Evolutionary conservation across 2,329 filamentous ascomycete genomes (phyloP).

Genomic region (Diaporthe capsici): DNA sequence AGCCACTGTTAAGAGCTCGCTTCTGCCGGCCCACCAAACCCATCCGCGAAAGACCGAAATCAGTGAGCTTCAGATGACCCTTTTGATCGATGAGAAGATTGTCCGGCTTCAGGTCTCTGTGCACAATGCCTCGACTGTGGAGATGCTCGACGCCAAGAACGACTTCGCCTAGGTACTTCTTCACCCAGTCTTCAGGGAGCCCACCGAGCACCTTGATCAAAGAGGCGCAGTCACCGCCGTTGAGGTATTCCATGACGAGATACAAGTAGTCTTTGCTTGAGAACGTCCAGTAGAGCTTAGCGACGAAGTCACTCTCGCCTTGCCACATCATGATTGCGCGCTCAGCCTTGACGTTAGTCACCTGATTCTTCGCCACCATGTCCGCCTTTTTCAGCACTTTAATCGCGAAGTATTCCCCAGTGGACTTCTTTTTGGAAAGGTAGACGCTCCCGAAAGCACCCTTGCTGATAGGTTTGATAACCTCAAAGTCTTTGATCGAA

Average conservation of each 20-base stretch:
- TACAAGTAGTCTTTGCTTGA: conserved; percentile 99
- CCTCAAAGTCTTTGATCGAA: conserved; percentile 99
- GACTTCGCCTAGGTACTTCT: conserved; percentile 97
- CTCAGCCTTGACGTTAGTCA: conserved; percentile 98
- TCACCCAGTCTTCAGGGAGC: conserved; percentile 96
- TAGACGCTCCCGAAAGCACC: conserved; percentile 99
- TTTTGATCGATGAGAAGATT: conserved; percentile 98
- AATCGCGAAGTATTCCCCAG: conserved; percentile 98
- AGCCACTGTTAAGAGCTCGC: conserved; percentile 83
- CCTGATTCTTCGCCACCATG: conserved; percentile 99
- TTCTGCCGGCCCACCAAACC: conserved; percentile 97
- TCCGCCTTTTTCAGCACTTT: conserved; percentile 99
- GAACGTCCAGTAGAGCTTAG: conserved; percentile 99
- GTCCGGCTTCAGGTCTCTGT: conserved; percentile 96
- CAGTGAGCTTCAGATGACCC: conserved; percentile 95
- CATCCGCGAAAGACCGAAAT: conserved; percentile 98
- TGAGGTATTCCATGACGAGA: conserved; percentile 98
- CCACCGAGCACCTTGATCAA: conserved; percentile 94
- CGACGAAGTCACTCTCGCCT: conserved; percentile 98
- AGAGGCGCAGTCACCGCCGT: conserved; percentile 96
- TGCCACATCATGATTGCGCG: conserved; percentile 99
- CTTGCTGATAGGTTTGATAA: conserved; percentile 99
- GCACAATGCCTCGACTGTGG: conserved; percentile 94
- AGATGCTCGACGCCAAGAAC: conserved; percentile 97
- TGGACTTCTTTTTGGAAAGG: conserved; percentile 97